Evolutionary conservation across 2,329 filamentous ascomycete genomes (phyloP).

Genomic region (Eutypella sp.): DNA sequence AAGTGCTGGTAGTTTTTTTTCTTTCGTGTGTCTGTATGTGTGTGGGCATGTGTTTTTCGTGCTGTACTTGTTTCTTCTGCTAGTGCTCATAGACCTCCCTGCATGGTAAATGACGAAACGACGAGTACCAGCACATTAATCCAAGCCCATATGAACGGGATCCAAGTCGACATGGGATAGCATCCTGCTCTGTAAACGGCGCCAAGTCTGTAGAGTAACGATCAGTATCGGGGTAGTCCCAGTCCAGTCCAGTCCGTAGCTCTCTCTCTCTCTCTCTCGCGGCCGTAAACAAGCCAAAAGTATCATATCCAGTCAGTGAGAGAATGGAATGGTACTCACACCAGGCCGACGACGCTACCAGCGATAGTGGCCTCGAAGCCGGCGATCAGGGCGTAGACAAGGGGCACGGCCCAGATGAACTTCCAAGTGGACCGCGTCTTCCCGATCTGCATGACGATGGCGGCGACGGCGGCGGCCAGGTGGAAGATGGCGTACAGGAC

Average conservation of each 20-base stretch:
- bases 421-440: conserved; percentile 51
- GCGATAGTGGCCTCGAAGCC: conserved; percentile 73
- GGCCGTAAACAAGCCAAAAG: too few species aligned
- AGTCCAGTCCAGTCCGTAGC: too few species aligned
- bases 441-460: conserved; percentile 64
- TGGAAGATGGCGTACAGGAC: conserved; percentile 75
- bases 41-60: too few species aligned
- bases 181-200: conserved; percentile 77
- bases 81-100: conserved; percentile 80
- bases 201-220: conserved; percentile 55
- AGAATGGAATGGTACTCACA: conserved; percentile 51
- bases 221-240: conserved; percentile 1
- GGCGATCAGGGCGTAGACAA: conserved; percentile 66
- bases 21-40: too few species aligned
- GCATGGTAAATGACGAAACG: conserved; percentile 87
- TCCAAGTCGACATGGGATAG: conserved; percentile 92
- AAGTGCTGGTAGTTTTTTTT: too few species aligned
- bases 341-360: conserved; percentile 72
- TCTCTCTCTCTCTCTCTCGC: too few species aligned
- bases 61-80: too few species aligned
- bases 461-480: conserved; percentile 64
- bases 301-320: too few species aligned
- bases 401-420: conserved; percentile 65
- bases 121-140: conserved; percentile 80
- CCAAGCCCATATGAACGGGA: conserved; percentile 82